Evolutionary conservation across 768 basidiomycete genomes (phyloP).

Genomic region (Tremella mesenterica): DNA sequence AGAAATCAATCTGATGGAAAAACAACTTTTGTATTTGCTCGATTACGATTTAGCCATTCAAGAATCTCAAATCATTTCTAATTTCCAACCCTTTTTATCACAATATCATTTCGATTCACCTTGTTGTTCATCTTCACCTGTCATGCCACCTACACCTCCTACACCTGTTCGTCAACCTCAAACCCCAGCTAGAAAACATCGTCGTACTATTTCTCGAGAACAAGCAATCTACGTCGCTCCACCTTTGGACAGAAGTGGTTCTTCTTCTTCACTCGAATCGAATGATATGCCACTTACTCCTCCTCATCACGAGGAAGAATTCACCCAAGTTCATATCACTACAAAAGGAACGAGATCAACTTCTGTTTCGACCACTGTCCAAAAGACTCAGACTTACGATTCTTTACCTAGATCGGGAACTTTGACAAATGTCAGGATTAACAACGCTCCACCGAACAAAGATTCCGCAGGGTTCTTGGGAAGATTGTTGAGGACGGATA

Average conservation of each 20-base stretch:
- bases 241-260: constrained; percentile 42
- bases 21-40: constrained; percentile 81
- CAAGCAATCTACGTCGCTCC: constrained; percentile 32
- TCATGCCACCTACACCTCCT: constrained; percentile 26
- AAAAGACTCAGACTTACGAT: constrained; percentile 27
- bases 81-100: constrained; percentile 42
- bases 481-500: constrained; percentile 16
- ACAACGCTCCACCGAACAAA: background rate
- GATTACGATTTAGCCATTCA: constrained; percentile 49
- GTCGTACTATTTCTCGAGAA: constrained; percentile 24
- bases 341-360: background rate
- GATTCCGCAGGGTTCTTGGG: constrained; percentile 14
- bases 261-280: constrained; percentile 42
- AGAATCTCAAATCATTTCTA: constrained; percentile 37
- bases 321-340: constrained; percentile 7
- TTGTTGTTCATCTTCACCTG: constrained; percentile 26
- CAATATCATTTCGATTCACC: constrained; percentile 30
- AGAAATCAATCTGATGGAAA: constrained; percentile 86
- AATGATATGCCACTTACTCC: constrained; percentile 35
- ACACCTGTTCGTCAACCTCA: constrained; percentile 19
- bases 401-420: constrained; percentile 28
- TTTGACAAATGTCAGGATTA: background rate
- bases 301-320: constrained; percentile 1
- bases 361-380: constrained; percentile 24
- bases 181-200: constrained; percentile 10